Conservation (phyloP, 805 yeast genomes). For the Pichia membranifaciens region DNA sequence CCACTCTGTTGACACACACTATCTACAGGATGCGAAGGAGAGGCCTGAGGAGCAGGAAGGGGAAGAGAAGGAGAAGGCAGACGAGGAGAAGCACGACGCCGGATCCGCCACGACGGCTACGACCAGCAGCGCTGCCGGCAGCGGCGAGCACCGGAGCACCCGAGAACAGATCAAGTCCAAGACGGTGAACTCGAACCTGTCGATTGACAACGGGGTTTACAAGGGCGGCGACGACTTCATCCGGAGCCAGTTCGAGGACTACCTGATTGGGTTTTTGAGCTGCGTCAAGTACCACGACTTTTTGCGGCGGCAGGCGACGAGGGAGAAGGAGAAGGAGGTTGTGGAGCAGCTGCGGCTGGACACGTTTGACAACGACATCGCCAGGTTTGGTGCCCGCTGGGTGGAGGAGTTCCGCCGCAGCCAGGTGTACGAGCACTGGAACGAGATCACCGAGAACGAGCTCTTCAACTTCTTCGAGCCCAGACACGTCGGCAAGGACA, state of each 20-base stretch:
- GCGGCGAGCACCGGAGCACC: too few relatives aligned
- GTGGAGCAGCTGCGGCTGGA: conserved; percentile 18
- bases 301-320: conserved; percentile 24
- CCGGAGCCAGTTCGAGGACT: conserved; percentile 85
- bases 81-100: neutral
- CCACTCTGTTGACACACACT: conserved; percentile 40
- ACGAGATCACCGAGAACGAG: conserved; percentile 58
- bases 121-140: too few relatives aligned
- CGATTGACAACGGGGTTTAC: conserved; percentile 37
- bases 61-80: neutral
- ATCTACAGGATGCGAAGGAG: neutral
- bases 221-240: conserved; percentile 83
- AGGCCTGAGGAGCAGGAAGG: conserved; percentile 7
- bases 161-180: conserved; percentile 30
- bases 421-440: conserved; percentile 49
- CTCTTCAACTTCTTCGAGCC: conserved; percentile 43
- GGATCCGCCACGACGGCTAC: too few relatives aligned
- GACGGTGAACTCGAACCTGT: conserved; percentile 30
- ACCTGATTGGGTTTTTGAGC: conserved; percentile 68
- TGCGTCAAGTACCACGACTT: conserved; percentile 66
- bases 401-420: conserved; percentile 49
- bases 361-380: conserved; percentile 19
- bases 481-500: conserved; percentile 22
- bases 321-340: conserved; percentile 22
- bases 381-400: conserved; percentile 33